Evolutionary conservation across 2,329 filamentous ascomycete species (phyloP), one percentile per base, ranked within the genome.

Genomic region (Venturiaceae sp.): DNA sequence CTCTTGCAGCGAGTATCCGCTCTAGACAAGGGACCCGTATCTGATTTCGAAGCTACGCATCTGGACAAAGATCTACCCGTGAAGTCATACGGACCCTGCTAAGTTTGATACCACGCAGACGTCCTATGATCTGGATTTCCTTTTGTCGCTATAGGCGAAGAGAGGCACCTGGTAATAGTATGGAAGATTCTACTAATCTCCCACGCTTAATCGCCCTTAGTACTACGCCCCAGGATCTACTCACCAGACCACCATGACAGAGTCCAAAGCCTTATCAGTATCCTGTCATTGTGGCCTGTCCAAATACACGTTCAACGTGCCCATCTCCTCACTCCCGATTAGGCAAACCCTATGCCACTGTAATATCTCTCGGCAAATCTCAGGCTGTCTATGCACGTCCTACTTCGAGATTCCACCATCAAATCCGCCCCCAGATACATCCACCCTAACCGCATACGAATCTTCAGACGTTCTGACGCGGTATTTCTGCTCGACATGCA

Each of bases 401-500:
- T 75, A 76, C 58, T 69, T 76, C 26, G 63, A 66, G 11, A 65
- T 81, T 21, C 71, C 73, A 9, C 33, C 28, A 11, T 21, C 16
- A 7, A 64, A 64, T 28, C 71, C 73, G 30, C 52, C 67, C 14
- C 63, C 69, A 16, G 57, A 64, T 5, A 63, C 76, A 32, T 61
- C 68, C 14, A 63, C 66, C 6, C 69, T 81, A 3, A 72, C 67
- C 5, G 61, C 69, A 53, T 82, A 80, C 63, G 63, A 67, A 16
- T 74, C 76, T 58, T 77, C 77, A 1, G 63, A 72, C 9, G 63
- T 67, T 11, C 62, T 76, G 32, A 74, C 66, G 37, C 71, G 74
- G 19, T 80, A 75, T 63, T 79, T 80, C 64, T 83, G 80, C 66
- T 66, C 66, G 16, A 77, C 67, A 26, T 83, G 80, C 61, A 79